Conservation (phyloP, 768 basidiomycete genomes). For the Tricholoma hemisulphureum region DNA sequence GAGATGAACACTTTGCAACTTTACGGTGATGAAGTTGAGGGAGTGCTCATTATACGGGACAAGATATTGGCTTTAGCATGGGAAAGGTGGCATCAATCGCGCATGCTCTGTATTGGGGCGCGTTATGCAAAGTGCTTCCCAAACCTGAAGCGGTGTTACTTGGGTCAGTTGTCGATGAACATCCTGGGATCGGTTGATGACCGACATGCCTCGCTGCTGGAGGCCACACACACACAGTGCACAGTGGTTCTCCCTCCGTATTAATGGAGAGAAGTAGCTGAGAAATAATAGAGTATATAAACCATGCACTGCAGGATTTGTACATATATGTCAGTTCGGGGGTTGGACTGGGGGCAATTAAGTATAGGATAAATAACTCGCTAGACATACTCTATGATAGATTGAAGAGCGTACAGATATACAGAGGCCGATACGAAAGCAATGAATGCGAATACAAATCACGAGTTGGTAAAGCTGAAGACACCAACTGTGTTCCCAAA, state of each 20-base stretch:
- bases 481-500: conserved; percentile 78
- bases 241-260: neutral
- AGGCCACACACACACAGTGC: no score
- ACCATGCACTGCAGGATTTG: neutral
- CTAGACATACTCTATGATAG: neutral
- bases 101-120: no score
- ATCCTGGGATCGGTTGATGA: neutral
- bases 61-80: neutral
- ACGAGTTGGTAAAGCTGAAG: conserved; percentile 37
- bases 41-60: neutral
- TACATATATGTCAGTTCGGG: neutral
- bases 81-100: neutral
- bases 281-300: neutral
- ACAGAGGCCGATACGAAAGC: neutral
- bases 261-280: neutral
- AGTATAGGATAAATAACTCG: neutral
- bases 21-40: neutral
- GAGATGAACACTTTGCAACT: neutral
- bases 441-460: neutral
- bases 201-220: neutral
- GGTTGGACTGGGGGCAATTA: neutral
- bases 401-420: neutral
- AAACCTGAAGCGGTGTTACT: neutral
- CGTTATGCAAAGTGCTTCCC: neutral
- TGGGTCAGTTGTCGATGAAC: neutral